A percentile compares a stretch with the other conserved stretches of the same genome.
Conservation (phyloP, 23 red algal species). For the Cyanidioschyzon merolae region DNA sequence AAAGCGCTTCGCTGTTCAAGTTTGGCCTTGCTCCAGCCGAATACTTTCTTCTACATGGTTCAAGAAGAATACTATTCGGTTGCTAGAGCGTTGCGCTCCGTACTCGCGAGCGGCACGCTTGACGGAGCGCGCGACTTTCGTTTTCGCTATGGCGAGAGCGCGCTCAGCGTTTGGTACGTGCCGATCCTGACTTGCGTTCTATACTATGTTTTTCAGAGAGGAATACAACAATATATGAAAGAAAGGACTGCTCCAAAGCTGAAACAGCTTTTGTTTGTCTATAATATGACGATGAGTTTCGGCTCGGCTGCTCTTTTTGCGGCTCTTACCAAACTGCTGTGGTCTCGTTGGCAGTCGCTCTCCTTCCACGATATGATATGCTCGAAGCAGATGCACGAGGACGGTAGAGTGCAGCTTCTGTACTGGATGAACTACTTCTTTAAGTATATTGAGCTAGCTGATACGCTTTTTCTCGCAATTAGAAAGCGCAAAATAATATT, state of each 20-base stretch:
- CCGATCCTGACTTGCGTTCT: background rate
- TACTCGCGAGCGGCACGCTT: background rate
- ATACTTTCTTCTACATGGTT: too few species aligned
- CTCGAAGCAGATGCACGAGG: conserved; percentile 44
- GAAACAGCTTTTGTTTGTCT: conserved; percentile 45
- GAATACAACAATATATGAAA: background rate
- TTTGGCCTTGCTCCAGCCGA: too few species aligned
- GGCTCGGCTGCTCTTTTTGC: conserved; percentile 52
- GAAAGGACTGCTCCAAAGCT: background rate
- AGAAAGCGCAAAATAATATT: conserved; percentile 76
- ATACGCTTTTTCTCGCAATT: conserved; percentile 79
- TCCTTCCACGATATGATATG: conserved; percentile 65
- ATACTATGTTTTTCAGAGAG: background rate
- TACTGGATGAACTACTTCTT: conserved; percentile 96
- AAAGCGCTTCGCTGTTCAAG: too few species aligned
- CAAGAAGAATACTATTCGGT: background rate
- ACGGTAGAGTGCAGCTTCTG: conserved; percentile 83
- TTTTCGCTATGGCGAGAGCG: conserved; percentile 5
- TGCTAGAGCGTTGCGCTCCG: background rate
- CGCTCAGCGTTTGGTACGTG: background rate
- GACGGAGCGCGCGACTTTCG: background rate
- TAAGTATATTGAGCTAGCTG: conserved; percentile 90
- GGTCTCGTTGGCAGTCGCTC: conserved; percentile 18
- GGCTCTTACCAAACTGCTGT: conserved; percentile 15
- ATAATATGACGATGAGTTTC: conserved; percentile 64